These are phyloP conservation scores for Phalaenopsis hybrid DNA, from an alignment of 116 monocot species.

Conservation along the genomic window DNA sequence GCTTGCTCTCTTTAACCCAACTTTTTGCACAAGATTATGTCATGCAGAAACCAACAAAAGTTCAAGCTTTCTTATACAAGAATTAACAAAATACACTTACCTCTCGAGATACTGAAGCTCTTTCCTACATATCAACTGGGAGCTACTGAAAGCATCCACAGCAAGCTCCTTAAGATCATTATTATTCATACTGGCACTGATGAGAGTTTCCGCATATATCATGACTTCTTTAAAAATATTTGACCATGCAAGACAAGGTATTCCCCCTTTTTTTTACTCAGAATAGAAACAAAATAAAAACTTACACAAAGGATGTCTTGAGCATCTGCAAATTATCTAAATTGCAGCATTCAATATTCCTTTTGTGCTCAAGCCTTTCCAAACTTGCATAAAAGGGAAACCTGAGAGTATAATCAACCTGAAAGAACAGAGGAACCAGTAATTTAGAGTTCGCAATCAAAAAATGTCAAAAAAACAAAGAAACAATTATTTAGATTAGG, in stretches of 20 bases:
- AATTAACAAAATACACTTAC: constrained; percentile 19
- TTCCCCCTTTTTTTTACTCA: not conserved
- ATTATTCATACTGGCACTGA: constrained; percentile 22
- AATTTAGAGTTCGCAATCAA: not conserved
- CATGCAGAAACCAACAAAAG: not conserved
- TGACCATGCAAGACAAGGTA: not conserved
- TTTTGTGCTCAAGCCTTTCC: constrained; percentile 76
- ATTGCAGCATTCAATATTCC: constrained; percentile 53
- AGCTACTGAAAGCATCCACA: constrained; percentile 46
- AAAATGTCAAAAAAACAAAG: not conserved
- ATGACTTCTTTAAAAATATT: not conserved
- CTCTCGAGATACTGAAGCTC: constrained; percentile 61
- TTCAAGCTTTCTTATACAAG: not conserved
- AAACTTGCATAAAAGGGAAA: constrained; percentile 54
- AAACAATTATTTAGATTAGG: not conserved
- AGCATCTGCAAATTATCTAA: constrained; percentile 18
- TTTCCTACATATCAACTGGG: constrained; percentile 41
- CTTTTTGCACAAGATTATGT: constrained; percentile 19
- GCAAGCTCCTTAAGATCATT: constrained; percentile 43
- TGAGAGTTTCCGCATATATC: not conserved
- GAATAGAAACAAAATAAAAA: not conserved
- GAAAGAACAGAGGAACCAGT: constrained; percentile 12
- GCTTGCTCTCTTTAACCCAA: constrained; percentile 66
- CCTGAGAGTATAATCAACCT: constrained; percentile 62
- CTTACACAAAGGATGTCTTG: constrained; percentile 53